Evolutionary conservation across 1,284 basidiomycete genomes (phyloP).

Genomic region (Thelephora terrestris): DNA sequence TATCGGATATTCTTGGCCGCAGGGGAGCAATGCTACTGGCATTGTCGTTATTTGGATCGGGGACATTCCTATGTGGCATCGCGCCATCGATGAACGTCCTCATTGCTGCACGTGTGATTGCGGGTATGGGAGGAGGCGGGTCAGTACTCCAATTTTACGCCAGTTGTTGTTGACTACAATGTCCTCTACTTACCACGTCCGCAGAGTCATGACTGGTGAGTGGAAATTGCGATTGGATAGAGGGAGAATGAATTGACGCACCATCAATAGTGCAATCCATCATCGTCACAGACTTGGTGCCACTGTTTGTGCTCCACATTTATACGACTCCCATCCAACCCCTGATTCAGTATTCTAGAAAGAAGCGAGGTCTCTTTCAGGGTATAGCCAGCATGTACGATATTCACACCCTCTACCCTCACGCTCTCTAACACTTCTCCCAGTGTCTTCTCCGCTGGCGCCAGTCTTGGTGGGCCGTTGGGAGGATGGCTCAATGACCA

Average conservation of each 20-base stretch:
- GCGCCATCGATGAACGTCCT: constrained; percentile 79
- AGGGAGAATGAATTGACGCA: constrained; percentile 7
- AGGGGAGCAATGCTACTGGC: constrained; percentile 79
- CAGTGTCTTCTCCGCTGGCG: constrained; percentile 67
- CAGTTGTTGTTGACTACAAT: constrained; percentile 7
- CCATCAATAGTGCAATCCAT: constrained; percentile 57
- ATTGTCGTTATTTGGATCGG: constrained; percentile 49
- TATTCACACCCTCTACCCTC: constrained; percentile 6
- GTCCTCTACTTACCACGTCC: constrained; percentile 7
- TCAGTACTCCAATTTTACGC: constrained; percentile 27
- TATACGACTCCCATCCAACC: constrained; percentile 5
- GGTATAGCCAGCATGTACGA: constrained; percentile 79
- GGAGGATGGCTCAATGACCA: constrained; percentile 81
- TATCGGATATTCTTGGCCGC: constrained; percentile 82
- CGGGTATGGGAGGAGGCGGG: constrained; percentile 89
- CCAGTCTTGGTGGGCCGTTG: constrained; percentile 79
- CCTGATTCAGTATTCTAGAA: constrained; percentile 33
- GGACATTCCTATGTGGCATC: constrained; percentile 74
- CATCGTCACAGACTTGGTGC: constrained; percentile 70
- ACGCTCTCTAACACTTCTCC: constrained; percentile 2
- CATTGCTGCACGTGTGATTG: constrained; percentile 71
- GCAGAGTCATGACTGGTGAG: constrained; percentile 73
- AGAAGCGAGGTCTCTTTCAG: constrained; percentile 81
- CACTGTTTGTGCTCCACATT: constrained; percentile 45
- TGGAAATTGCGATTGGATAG: constrained; percentile 17